Conservation (phyloP, 2,329 filamentous ascomycete genomes). For the Cephalotrichum gorgonifer region DNA sequence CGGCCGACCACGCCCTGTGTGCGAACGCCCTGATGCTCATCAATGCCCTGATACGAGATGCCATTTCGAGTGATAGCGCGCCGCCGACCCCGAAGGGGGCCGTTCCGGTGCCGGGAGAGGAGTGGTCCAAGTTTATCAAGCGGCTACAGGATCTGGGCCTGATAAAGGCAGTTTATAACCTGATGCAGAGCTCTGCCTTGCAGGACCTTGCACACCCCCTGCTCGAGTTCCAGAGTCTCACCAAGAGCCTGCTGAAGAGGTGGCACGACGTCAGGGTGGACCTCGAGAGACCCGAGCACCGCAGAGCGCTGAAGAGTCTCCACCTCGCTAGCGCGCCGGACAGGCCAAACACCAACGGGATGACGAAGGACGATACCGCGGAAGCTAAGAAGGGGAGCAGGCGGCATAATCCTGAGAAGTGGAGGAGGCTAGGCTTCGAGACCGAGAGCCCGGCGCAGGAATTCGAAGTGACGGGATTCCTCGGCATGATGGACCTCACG, state of each 20-base stretch:
- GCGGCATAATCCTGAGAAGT: slow-evolving; percentile 80
- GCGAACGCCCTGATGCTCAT: slow-evolving; percentile 92
- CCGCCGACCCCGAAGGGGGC: slow-evolving; percentile 15
- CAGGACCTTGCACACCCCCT: slow-evolving; percentile 85
- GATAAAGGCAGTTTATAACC: slow-evolving; percentile 79
- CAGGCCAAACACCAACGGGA: slow-evolving; percentile 26
- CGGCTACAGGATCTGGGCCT: slow-evolving; percentile 84
- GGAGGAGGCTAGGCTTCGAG: slow-evolving; percentile 85
- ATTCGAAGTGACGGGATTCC: slow-evolving; percentile 75
- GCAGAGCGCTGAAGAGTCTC: slow-evolving; percentile 74
- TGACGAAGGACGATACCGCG: slow-evolving; percentile 23
- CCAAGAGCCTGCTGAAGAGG: slow-evolving; percentile 75
- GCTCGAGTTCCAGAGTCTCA: slow-evolving; percentile 85
- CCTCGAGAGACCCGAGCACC: slow-evolving; percentile 77
- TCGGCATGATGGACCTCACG: slow-evolving; percentile 95
- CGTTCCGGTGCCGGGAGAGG: slow-evolving; percentile 38
- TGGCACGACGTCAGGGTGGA: slow-evolving; percentile 84
- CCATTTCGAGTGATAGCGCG: slow-evolving; percentile 64
- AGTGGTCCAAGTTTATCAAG: slow-evolving; percentile 96
- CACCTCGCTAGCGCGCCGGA: slow-evolving; percentile 74
- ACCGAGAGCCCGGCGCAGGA: slow-evolving; percentile 79
- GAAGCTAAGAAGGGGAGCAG: slow-evolving; percentile 49
- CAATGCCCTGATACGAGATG: slow-evolving; percentile 89
- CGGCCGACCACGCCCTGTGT: slow-evolving; percentile 89
- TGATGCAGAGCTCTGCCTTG: slow-evolving; percentile 90